Base-by-base conservation (phyloP, 2,329 filamentous ascomycete genomes). In the Penicillium sp. region DNA sequence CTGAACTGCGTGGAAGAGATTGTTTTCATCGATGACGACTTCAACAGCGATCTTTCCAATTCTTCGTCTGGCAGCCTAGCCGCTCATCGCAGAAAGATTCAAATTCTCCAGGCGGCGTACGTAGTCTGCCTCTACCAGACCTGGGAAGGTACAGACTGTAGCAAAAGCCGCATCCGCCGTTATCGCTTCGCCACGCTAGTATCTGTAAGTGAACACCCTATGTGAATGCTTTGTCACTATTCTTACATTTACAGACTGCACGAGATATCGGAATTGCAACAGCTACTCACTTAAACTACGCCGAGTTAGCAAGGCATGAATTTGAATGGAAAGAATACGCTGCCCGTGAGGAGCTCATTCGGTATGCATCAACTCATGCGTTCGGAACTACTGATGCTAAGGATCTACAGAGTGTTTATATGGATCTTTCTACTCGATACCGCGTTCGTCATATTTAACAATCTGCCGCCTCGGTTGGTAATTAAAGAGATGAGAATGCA, bases 381-480 rank as follows among this genome's bases (percentile, higher is more conserved):
- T 18, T 37, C 9, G 33, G 8, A 18, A 10, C 8, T 20, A 6
- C 33, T n/a, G 1, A 33, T 12, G 20, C 20, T 44, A 12, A 46
- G 3, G 27, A 10, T 25, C 3, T 4, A 3, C 15, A 58, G 58
- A 7, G n/a, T 55, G 1, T 65, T 72, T 28, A 54, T 63, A 2
- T 72, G 63, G 61, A 62, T 71, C 4, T 71, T 70, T 24, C 52
- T 73, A 4, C 51, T 73, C 10, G 71, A 73, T 44, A 67, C 69
- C 0, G 68, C 68, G 0, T 73, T 72, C 45, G 64, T 70, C 25
- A 72, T 71, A 10, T 72, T 73, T 56, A 72, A 73, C 57, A 73
- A 73, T 32, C 49, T 68, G 0, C 70, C 71, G 1, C 70, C 69
- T n/a, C 60, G 70, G 10, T 67, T 73, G 63, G 65, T 70, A 0